phyloP scores from a whole-genome alignment of 768 basidiomycete species.

The Naganishia randhawae region DNA sequence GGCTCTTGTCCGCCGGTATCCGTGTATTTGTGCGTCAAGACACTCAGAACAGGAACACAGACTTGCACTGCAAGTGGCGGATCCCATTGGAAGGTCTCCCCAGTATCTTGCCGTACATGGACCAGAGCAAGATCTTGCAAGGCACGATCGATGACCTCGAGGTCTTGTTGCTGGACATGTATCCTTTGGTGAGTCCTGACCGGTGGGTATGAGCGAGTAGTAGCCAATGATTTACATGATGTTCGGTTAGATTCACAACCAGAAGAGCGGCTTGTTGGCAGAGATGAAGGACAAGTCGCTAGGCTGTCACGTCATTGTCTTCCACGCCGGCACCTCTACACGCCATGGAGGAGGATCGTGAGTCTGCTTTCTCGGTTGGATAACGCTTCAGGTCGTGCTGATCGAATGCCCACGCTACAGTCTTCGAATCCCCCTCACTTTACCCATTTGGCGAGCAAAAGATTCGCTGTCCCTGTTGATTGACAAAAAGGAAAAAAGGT shows the following conservation, averaged over 20 bases:
- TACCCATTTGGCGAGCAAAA: conserved; percentile 95
- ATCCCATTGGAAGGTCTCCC: conserved; percentile 79
- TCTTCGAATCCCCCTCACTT: conserved; percentile 59
- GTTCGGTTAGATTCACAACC: conserved; percentile 55
- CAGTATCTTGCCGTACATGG: conserved; percentile 75
- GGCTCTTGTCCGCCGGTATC: conserved; percentile 87
- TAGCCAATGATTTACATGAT: background rate
- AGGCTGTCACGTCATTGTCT: conserved; percentile 59
- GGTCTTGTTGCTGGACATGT: conserved; percentile 70
- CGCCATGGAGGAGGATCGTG: conserved; percentile 57
- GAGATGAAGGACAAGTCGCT: conserved; percentile 59
- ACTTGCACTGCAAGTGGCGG: conserved; percentile 53
- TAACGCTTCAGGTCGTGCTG: background rate
- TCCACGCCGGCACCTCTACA: conserved; percentile 56
- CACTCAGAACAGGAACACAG: conserved; percentile 52
- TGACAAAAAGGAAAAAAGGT: conserved; percentile 96
- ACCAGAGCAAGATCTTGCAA: conserved; percentile 61
- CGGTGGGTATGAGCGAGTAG: background rate
- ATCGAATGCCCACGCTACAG: background rate
- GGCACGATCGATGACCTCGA: conserved; percentile 61
- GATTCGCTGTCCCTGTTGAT: conserved; percentile 85
- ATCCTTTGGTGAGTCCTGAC: conserved; percentile 58
- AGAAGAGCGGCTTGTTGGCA: conserved; percentile 61
- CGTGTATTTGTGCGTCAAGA: conserved; percentile 91
- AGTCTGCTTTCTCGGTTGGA: conserved; percentile 41